A percentile compares a stretch with the other conserved stretches of the same genome.
These are phyloP conservation scores for Puccinia hordei DNA, from an alignment of 1,284 basidiomycete genomes.

Conservation along the genomic window DNA sequence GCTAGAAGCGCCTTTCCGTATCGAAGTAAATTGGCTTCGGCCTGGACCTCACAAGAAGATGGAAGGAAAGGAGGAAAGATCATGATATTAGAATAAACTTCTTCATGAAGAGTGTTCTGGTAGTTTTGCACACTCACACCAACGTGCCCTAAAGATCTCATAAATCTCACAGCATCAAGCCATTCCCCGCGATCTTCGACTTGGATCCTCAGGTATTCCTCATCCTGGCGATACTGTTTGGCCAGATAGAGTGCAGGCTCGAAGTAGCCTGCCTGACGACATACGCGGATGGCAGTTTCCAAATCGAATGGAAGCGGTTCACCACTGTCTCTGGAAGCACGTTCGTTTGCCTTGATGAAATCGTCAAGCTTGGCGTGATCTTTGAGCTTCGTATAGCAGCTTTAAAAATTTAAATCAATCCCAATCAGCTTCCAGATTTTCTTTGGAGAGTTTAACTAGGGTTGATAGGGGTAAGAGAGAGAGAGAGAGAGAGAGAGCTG, in stretches of 20 bases:
- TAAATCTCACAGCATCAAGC: conserved; percentile 76
- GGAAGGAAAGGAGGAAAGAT: background rate
- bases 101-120: background rate
- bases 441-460: background rate
- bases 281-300: conserved; percentile 93
- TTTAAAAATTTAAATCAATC: conserved; percentile 51
- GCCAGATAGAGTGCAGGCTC: conserved; percentile 93
- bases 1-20: conserved; percentile 67
- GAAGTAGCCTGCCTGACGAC: conserved; percentile 92
- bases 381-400: conserved; percentile 92
- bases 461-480: too few species aligned
- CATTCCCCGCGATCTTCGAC: conserved; percentile 88
- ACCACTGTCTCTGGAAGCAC: conserved; percentile 53
- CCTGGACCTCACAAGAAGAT: conserved; percentile 64
- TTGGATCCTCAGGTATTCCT: conserved; percentile 90
- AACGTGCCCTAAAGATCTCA: conserved; percentile 74
- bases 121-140: conserved; percentile 69
- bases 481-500: background rate
- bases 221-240: conserved; percentile 82
- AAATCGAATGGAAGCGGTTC: conserved; percentile 90
- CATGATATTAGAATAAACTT: conserved; percentile 40
- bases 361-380: conserved; percentile 83
- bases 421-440: background rate
- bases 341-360: conserved; percentile 77
- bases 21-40: conserved; percentile 56